Conservation (phyloP, 1,284 basidiomycete genomes). For the Filobasidium uniguttulatum region DNA sequence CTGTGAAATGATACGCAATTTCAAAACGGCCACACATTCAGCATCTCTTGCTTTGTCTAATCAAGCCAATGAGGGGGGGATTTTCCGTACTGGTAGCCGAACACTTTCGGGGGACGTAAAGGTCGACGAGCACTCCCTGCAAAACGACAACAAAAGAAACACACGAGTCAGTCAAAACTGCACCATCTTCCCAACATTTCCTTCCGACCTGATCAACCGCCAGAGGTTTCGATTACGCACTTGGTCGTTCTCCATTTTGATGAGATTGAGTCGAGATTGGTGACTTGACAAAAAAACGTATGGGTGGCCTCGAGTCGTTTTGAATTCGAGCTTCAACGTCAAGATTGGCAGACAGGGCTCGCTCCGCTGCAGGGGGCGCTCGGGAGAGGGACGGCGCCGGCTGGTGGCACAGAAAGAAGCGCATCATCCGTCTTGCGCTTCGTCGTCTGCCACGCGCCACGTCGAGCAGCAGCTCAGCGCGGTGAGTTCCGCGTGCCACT, state of each 20-base stretch:
- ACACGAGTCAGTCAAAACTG: too few relatives aligned
- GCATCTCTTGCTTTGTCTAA: background rate
- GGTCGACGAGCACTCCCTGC: slow-evolving; percentile 96
- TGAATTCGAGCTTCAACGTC: too few relatives aligned
- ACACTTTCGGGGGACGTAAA: slow-evolving; percentile 99
- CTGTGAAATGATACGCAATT: slow-evolving; percentile 37
- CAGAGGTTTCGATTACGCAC: slow-evolving; percentile 11
- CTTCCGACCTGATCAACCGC: background rate
- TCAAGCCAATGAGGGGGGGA: background rate
- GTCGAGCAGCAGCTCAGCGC: too few relatives aligned
- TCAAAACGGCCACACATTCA: background rate
- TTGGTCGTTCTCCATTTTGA: slow-evolving; percentile 41
- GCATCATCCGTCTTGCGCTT: too few relatives aligned
- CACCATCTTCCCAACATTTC: background rate
- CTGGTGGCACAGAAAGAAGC: too few relatives aligned
- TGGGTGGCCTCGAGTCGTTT: too few relatives aligned
- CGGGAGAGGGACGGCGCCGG: too few relatives aligned
- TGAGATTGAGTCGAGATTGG: background rate
- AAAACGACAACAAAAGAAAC: background rate
- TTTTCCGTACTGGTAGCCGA: slow-evolving; percentile 70
- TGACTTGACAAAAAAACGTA: too few relatives aligned
- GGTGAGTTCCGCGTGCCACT: too few relatives aligned
- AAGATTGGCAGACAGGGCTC: too few relatives aligned
- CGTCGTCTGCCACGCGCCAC: too few relatives aligned
- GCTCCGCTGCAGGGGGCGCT: too few relatives aligned